phyloP scores from a whole-genome alignment of 495 filamentous ascomycete genomes.

The Annulohypoxylon moriforme region DNA sequence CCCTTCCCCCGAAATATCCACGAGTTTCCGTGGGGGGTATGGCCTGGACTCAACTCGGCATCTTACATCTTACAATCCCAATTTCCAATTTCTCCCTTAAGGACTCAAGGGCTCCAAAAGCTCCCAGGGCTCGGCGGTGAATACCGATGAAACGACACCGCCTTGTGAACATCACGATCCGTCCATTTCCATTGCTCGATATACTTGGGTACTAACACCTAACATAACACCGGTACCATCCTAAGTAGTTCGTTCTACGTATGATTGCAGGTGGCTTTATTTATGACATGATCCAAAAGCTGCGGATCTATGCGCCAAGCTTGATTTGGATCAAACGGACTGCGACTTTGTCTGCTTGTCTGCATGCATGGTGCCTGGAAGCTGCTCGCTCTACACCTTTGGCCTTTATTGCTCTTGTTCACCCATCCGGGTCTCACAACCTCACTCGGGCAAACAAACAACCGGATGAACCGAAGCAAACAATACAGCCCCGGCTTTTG shows the following conservation, averaged over 20 bases:
- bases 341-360: slow-evolving; percentile 26
- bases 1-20: slow-evolving; percentile 34
- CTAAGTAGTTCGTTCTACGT: slow-evolving; percentile 35
- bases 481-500: slow-evolving; percentile 15
- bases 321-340: slow-evolving; percentile 29
- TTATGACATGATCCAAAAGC: slow-evolving; percentile 39
- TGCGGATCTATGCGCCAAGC: slow-evolving; percentile 44
- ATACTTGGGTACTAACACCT: not conserved
- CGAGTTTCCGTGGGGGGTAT: slow-evolving; percentile 37
- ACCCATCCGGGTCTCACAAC: slow-evolving; percentile 16
- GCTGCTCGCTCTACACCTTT: slow-evolving; percentile 5
- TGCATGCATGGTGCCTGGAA: slow-evolving; percentile 41
- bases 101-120: not conserved
- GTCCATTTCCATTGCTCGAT: slow-evolving; percentile 11
- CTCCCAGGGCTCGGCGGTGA: slow-evolving; percentile 25
- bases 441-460: slow-evolving; percentile 44
- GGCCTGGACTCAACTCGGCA: slow-evolving; percentile 27
- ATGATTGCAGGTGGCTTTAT: slow-evolving; percentile 37
- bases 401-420: slow-evolving; percentile 17
- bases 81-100: not conserved
- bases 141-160: slow-evolving; percentile 36
- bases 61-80: slow-evolving; percentile 12
- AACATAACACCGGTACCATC: not conserved
- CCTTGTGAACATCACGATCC: slow-evolving; percentile 29
- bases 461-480: slow-evolving; percentile 40